Evolutionary conservation across 805 yeast species (phyloP).

Genomic region (Cyberlindnera xylosilytica): DNA sequence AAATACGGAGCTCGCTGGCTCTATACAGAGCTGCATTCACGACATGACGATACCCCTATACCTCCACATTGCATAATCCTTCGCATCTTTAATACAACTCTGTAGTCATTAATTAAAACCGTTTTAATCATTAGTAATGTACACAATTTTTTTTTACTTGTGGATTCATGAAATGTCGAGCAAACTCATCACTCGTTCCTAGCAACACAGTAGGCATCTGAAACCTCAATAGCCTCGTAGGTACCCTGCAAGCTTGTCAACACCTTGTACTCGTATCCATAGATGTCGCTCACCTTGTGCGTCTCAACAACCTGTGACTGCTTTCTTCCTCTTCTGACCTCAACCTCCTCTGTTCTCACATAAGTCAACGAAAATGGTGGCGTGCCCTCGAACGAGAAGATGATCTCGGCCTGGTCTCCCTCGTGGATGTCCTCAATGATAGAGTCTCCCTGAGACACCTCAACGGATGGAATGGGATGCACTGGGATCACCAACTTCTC

Average conservation of each 20-base stretch:
- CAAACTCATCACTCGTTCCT: constrained; percentile 38
- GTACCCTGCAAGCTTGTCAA: constrained; percentile 86
- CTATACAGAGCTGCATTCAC: too few relatives aligned
- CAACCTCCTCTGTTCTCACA: constrained; percentile 60
- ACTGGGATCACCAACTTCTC: constrained; percentile 37
- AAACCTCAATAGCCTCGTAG: constrained; percentile 88
- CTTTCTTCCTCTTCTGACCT: constrained; percentile 38
- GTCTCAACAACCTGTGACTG: constrained; percentile 61
- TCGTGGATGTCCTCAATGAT: constrained; percentile 82
- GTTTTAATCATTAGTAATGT: too few relatives aligned
- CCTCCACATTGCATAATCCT: too few relatives aligned
- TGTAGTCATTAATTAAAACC: too few relatives aligned
- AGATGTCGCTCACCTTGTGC: constrained; percentile 54
- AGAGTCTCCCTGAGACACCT: constrained; percentile 74
- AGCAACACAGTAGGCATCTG: constrained; percentile 74
- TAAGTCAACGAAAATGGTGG: constrained; percentile 91
- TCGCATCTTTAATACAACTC: too few relatives aligned
- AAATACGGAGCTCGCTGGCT: too few relatives aligned
- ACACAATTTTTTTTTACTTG: too few relatives aligned
- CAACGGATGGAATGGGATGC: constrained; percentile 74
- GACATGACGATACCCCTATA: too few relatives aligned
- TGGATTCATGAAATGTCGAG: too few relatives aligned
- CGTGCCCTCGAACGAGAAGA: constrained; percentile 76
- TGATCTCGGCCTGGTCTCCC: constrained; percentile 90
- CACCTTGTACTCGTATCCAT: constrained; percentile 65